A percentile compares a stretch with the other conserved stretches of the same genome.
Evolutionary conservation across 148 eudicot genomes (phyloP).

Genomic region (Silene uniflora): DNA sequence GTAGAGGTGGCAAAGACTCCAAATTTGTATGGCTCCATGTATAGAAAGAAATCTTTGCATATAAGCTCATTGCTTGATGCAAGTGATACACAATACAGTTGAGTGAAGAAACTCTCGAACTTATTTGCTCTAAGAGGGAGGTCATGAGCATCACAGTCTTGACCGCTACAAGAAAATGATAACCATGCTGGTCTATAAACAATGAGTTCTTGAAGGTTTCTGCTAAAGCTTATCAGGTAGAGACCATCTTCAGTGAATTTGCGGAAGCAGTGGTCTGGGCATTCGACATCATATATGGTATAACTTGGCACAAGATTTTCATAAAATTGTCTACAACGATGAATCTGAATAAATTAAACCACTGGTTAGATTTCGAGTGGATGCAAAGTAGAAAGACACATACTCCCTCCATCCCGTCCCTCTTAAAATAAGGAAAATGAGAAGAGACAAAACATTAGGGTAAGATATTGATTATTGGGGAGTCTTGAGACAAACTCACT

Average conservation of each 20-base stretch:
- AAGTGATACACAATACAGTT: conserved; percentile 60
- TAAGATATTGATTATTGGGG: no score
- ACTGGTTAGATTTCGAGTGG: conserved; percentile 7
- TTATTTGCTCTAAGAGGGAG: conserved; percentile 65
- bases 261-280: conserved; percentile 84
- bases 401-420: neutral
- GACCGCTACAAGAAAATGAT: conserved; percentile 69
- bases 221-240: conserved; percentile 79
- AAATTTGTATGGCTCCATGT: conserved; percentile 59
- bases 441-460: no score
- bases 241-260: conserved; percentile 97
- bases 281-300: conserved; percentile 81
- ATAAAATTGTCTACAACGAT: conserved; percentile 70
- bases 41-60: conserved; percentile 93
- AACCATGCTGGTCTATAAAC: conserved; percentile 86
- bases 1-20: conserved; percentile 97
- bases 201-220: conserved; percentile 80
- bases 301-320: conserved; percentile 89
- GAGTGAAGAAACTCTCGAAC: conserved; percentile 86
- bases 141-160: conserved; percentile 51
- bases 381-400: neutral
- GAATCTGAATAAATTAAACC: conserved; percentile 48
- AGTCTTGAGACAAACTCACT: no score
- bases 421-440: no score
- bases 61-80: conserved; percentile 79